phyloP scores from a whole-genome alignment of 495 filamentous ascomycete species.

The Neurospora hispaniola region DNA sequence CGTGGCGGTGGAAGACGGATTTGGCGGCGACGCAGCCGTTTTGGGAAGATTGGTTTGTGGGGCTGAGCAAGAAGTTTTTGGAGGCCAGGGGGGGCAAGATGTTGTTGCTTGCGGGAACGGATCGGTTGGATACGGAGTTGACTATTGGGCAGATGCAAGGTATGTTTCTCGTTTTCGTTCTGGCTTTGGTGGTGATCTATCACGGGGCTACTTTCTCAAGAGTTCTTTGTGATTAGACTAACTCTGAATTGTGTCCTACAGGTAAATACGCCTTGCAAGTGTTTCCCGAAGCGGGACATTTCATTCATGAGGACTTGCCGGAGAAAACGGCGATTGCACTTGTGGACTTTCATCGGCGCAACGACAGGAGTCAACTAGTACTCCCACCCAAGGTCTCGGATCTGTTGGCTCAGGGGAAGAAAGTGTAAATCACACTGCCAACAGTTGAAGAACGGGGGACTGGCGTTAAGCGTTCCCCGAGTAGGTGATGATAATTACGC shows the following conservation, averaged over 20 bases:
- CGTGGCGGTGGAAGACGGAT: conserved; percentile 82
- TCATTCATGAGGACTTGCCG: conserved; percentile 90
- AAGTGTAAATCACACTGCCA: conserved; percentile 24
- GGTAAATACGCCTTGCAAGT: conserved; percentile 95
- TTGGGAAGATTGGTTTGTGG: conserved; percentile 90
- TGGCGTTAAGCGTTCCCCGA: background rate
- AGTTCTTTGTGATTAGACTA: background rate
- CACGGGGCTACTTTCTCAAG: background rate
- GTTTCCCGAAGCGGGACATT: conserved; percentile 90
- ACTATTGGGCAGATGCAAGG: conserved; percentile 99
- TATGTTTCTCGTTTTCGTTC: conserved; percentile 19
- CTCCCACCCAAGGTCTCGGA: conserved; percentile 81
- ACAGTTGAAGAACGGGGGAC: background rate
- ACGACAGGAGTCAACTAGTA: conserved; percentile 74
- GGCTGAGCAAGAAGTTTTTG: conserved; percentile 82
- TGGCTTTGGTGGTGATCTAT: background rate
- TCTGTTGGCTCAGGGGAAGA: conserved; percentile 41
- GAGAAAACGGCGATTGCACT: conserved; percentile 73
- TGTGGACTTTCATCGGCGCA: conserved; percentile 83
- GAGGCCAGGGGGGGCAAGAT: conserved; percentile 76
- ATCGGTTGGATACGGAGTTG: conserved; percentile 85
- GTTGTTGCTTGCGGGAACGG: conserved; percentile 83
- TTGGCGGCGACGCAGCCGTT: conserved; percentile 76
- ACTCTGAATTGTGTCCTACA: conserved; percentile 18
- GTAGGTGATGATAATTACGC: background rate